Evolutionary conservation across 305 asterid genomes (phyloP), one percentile per base, ranked within the genome.

Genomic region (Fraxinus xanthoxyloides): DNA sequence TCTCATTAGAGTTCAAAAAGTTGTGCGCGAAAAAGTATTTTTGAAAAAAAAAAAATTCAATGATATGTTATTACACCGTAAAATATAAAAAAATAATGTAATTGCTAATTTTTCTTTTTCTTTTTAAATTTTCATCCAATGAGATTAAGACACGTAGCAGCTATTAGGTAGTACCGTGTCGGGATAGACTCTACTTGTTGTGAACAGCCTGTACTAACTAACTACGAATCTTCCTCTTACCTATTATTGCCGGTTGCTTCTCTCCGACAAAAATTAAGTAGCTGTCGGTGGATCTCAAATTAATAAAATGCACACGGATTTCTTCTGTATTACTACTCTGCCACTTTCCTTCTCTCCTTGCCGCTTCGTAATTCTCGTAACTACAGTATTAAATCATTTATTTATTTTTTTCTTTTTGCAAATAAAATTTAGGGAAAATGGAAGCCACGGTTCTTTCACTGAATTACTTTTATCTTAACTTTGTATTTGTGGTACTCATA

Each of bases 251-350:
- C 65, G 24, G 65, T 54, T n/a, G 65, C 65, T 54, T 54, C 26
- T 19, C 1, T 19, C 65, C 65, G 65, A n/a, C 65, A 54, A 5
- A 54, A 54, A 43, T 7, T 82, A 69, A 67, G 56, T 46, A 9
- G 72, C 48, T 80, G 86, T 83, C 86, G 86, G 86, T 79, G 86
- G 79, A 79, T 70, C 19, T 51, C 23, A 15, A 46, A 24, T 21
- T 65, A 38, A 46, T 38, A 4, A 77, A 79, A 67, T 23, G 69
- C 43, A 26, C 82, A 34, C 21, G 32, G 15, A 70, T 28, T 46
- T 69, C 54, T 7, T 40, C 69, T 24, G n/a, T 24, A 40, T 79
- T 70, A 17, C 70, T 4, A 69, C 24, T 6, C 13, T 26, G 13
- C 15, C 82, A 77, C 69, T n/a, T n/a, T 3, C 76, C 26, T 75